These are phyloP conservation scores for Hypoxylon trugodes DNA, from an alignment of 495 filamentous ascomycete species.

Conservation along the genomic window DNA sequence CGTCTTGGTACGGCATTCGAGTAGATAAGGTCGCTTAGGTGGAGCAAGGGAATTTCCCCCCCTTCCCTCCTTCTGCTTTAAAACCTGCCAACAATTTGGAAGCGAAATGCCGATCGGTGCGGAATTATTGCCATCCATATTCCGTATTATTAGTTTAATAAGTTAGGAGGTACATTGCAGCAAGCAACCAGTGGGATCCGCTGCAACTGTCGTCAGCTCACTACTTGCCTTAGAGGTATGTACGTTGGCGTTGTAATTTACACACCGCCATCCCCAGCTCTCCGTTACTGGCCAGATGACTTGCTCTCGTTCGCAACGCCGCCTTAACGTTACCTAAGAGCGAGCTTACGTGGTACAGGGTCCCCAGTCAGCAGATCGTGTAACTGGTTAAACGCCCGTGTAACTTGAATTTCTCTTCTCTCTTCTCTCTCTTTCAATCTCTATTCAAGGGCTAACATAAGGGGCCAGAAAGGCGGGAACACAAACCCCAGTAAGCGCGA, in stretches of 20 bases:
- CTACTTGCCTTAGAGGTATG: not conserved
- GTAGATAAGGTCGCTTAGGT: conserved; percentile 12
- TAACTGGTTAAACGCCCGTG: conserved; percentile 35
- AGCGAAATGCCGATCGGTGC: conserved; percentile 30
- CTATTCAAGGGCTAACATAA: not conserved
- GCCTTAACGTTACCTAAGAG: too few species aligned
- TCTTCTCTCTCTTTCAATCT: not conserved
- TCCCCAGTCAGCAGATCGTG: conserved; percentile 12
- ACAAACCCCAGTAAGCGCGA: conserved; percentile 32
- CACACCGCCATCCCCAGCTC: too few species aligned
- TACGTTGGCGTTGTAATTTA: conserved; percentile 10
- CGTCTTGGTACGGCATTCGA: not conserved
- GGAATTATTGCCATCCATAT: conserved; percentile 18
- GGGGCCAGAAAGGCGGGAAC: not conserved
- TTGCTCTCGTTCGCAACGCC: too few species aligned
- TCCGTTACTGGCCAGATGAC: too few species aligned
- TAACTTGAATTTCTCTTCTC: conserved; percentile 18
- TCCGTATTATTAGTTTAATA: not conserved
- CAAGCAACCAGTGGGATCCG: conserved; percentile 21
- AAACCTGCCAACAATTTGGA: not conserved
- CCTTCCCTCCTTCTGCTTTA: too few species aligned
- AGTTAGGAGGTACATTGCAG: too few species aligned
- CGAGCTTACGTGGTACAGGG: not conserved
- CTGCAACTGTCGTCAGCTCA: conserved; percentile 26
- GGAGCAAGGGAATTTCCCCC: conserved; percentile 4